Evolutionary conservation across 179 eudicot genomes (phyloP).

Genomic region (Dionaea muscipula): DNA sequence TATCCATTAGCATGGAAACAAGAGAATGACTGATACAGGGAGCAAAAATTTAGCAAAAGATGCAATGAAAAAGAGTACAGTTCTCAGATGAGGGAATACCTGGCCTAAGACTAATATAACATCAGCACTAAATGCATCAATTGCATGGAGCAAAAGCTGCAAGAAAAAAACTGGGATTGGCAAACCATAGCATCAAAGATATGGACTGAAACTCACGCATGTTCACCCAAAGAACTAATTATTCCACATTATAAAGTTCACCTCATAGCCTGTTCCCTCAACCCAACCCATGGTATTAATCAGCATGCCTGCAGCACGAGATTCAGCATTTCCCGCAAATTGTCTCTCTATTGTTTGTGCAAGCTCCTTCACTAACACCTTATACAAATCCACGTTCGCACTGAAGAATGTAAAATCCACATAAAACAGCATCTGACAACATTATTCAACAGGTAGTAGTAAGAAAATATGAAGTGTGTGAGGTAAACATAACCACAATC

Average conservation of each 20-base stretch:
- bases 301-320: slow-evolving; percentile 96
- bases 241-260: slow-evolving; percentile 3
- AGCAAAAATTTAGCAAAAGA: not conserved
- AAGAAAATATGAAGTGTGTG: not conserved
- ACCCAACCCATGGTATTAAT: slow-evolving; percentile 99
- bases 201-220: not conserved
- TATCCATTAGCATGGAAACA: too few relatives aligned
- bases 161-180: slow-evolving; percentile 8
- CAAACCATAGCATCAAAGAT: not conserved
- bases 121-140: slow-evolving; percentile 70
- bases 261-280: slow-evolving; percentile 92
- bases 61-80: not conserved
- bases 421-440: not conserved
- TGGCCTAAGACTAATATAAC: slow-evolving; percentile 91
- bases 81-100: slow-evolving; percentile 30
- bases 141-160: slow-evolving; percentile 94
- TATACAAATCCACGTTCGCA: slow-evolving; percentile 70
- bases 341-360: slow-evolving; percentile 72
- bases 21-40: too few relatives aligned
- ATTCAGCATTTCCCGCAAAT: slow-evolving; percentile 72
- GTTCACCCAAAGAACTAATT: too few relatives aligned
- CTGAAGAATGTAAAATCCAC: slow-evolving; percentile 21
- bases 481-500: too few relatives aligned
- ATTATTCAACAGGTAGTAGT: not conserved
- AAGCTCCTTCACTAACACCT: slow-evolving; percentile 75